Conservation (phyloP, 2,329 filamentous ascomycete genomes). For the Peltaster fructicola region DNA sequence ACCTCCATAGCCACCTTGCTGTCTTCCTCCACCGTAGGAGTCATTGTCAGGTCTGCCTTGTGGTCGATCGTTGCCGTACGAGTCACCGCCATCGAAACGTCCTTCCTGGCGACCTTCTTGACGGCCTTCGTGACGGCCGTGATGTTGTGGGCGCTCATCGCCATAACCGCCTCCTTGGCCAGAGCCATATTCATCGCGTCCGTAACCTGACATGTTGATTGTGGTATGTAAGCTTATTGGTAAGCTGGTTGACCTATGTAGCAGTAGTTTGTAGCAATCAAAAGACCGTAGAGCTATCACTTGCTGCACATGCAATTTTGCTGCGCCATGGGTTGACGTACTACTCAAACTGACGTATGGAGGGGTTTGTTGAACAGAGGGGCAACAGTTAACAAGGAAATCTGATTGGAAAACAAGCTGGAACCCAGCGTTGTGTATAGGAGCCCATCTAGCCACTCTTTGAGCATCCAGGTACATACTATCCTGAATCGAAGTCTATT, state of each 20-base stretch:
- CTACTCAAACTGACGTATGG: not conserved
- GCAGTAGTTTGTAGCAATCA: not conserved
- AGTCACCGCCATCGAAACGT: constrained; percentile 7
- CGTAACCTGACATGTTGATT: constrained; percentile 18
- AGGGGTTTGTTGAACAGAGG: too few species aligned
- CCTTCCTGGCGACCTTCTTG: constrained; percentile 7
- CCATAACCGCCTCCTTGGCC: constrained; percentile 3
- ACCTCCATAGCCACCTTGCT: constrained; percentile 5
- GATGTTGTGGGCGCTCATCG: constrained; percentile 5
- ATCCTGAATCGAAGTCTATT: not conserved
- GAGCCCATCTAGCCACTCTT: too few species aligned
- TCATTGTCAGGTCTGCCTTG: constrained; percentile 4
- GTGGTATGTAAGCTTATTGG: not conserved
- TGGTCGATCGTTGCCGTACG: constrained; percentile 4
- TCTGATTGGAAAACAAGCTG: too few species aligned
- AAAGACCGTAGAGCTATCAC: not conserved
- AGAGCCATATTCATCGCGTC: constrained; percentile 5
- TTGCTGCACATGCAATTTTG: not conserved
- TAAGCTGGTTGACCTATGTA: not conserved
- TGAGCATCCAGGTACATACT: not conserved
- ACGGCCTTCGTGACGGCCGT: constrained; percentile 6
- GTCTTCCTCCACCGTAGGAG: constrained; percentile 4
- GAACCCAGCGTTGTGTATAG: too few species aligned
- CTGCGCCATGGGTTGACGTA: not conserved
- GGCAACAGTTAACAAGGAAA: too few species aligned